phyloP scores from a whole-genome alignment of 805 yeast species.

The Candida sakaeoensis region DNA sequence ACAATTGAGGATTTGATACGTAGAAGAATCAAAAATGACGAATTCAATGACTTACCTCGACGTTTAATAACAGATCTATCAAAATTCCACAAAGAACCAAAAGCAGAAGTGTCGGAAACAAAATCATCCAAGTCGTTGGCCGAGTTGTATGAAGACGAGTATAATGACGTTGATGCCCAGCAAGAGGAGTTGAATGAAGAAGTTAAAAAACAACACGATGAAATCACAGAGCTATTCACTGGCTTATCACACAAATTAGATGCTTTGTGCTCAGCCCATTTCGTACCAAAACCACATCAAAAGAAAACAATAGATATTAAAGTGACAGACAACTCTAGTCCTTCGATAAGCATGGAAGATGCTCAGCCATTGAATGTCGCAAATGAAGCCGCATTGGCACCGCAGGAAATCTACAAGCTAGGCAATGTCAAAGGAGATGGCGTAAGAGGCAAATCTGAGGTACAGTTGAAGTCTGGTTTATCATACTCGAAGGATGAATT shows the following conservation, averaged over 20 bases:
- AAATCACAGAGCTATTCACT: constrained; percentile 63
- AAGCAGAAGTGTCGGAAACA: constrained; percentile 71
- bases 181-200: constrained; percentile 57
- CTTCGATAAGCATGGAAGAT: constrained; percentile 85
- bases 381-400: constrained; percentile 75
- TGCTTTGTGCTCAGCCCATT: constrained; percentile 90
- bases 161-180: constrained; percentile 39
- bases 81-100: constrained; percentile 44
- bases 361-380: constrained; percentile 89
- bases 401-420: constrained; percentile 82
- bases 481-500: constrained; percentile 79
- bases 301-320: constrained; percentile 70
- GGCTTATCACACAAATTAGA: constrained; percentile 71
- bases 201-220: constrained; percentile 69
- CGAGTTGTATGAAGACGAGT: constrained; percentile 87
- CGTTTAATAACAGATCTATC: constrained; percentile 65
- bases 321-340: constrained; percentile 57
- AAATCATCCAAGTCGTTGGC: constrained; percentile 88
- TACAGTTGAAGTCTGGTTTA: constrained; percentile 70
- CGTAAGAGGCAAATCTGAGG: constrained; percentile 44
- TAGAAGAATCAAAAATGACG: constrained; percentile 67
- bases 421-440: constrained; percentile 36
- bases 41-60: constrained; percentile 82
- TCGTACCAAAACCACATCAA: constrained; percentile 85
- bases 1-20: constrained; percentile 84